Evolutionary conservation across 2,329 filamentous ascomycete genomes (phyloP).

Genomic region (Dendrostoma leiphaemia): DNA sequence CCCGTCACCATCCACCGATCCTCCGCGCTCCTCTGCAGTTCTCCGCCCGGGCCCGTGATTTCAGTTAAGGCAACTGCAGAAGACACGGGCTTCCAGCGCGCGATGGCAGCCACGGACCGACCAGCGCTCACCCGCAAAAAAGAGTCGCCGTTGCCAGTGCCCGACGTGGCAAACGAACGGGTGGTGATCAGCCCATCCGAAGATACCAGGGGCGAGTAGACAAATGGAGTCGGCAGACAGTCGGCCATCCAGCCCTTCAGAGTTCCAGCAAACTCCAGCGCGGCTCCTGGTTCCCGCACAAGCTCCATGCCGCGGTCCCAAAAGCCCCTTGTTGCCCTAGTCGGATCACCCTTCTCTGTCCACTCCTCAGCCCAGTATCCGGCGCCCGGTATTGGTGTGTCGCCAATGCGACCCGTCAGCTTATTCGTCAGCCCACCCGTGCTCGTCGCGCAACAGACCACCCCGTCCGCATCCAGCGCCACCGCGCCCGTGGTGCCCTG

Average conservation of each 20-base stretch:
- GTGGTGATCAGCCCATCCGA: slow-evolving; percentile 27
- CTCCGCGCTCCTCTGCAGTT: slow-evolving; percentile 72
- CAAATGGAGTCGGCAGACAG: slow-evolving; percentile 53
- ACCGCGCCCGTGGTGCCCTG: slow-evolving; percentile 86
- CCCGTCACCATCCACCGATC: slow-evolving; percentile 70
- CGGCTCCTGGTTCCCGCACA: slow-evolving; percentile 26
- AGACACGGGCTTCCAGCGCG: slow-evolving; percentile 56
- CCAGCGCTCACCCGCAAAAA: slow-evolving; percentile 73
- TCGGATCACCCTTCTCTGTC: slow-evolving; percentile 48
- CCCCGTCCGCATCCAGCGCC: slow-evolving; percentile 72
- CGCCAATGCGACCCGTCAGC: slow-evolving; percentile 77
- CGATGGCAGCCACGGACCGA: slow-evolving; percentile 71
- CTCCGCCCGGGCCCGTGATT: slow-evolving; percentile 68
- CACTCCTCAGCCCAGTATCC: slow-evolving; percentile 92
- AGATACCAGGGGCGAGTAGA: slow-evolving; percentile 33
- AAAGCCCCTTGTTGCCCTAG: slow-evolving; percentile 7
- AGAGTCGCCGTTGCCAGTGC: slow-evolving; percentile 86
- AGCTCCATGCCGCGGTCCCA: slow-evolving; percentile 14
- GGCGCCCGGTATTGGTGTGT: slow-evolving; percentile 79
- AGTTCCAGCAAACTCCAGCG: slow-evolving; percentile 38
- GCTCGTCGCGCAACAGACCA: slow-evolving; percentile 66
- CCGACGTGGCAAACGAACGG: slow-evolving; percentile 61
- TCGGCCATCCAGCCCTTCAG: slow-evolving; percentile 53
- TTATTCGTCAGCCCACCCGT: slow-evolving; percentile 88
- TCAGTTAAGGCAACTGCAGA: slow-evolving; percentile 58